Evolutionary conservation across 495 filamentous ascomycete species (phyloP), one percentile per base, ranked within the genome.

Genomic region (Lasiosphaeria ovina): DNA sequence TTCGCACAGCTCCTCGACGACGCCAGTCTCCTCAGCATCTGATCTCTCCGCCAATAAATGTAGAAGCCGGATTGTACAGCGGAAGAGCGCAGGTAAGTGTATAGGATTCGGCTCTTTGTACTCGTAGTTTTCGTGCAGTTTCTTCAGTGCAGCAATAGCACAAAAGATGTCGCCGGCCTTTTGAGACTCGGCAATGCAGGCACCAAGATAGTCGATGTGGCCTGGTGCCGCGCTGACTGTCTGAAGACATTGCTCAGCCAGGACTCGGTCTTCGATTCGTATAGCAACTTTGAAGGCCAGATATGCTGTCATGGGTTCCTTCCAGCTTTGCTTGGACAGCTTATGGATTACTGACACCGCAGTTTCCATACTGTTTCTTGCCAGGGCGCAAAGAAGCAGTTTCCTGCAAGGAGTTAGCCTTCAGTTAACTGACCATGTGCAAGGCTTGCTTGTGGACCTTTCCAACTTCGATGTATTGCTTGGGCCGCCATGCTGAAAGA

Each of bases 121-220:
- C 45, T 85, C 76, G 58, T 79, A 81, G 36, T 80, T 85, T 11
- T 81, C 76, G 32, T 87, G 72, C 0, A 91, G 76, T 61, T 79
- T 69, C 62, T 85, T 80, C 36, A 95, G 68, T 6, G 84, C 80
- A 11, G 73, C 70, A 34, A 89, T 72, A 4, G 85, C 83, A 56
- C 84, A 77, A 7, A 63, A 59, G 34, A 81, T 84, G 61, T 90
- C 81, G 3, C 87, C 85, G 1, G 74, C 69, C 63, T 85, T 77
- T 45, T 92, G 85, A 4, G 91, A 88, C 64, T 93, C 90, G 3
- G 89, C 72, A 58, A 87, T 85, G 64, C 91, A 94, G 0, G 90
- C 88, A 54, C 89, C 88, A 6, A 96, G 78, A 57, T 89, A 83
- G 32, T 81, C 76, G 57, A 87, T 79, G 48, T 83, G 79, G 6